A percentile compares a stretch with the other conserved stretches of the same genome.
Evolutionary conservation across 768 basidiomycete species (phyloP).

Genomic region (Leccinum barrowsii): DNA sequence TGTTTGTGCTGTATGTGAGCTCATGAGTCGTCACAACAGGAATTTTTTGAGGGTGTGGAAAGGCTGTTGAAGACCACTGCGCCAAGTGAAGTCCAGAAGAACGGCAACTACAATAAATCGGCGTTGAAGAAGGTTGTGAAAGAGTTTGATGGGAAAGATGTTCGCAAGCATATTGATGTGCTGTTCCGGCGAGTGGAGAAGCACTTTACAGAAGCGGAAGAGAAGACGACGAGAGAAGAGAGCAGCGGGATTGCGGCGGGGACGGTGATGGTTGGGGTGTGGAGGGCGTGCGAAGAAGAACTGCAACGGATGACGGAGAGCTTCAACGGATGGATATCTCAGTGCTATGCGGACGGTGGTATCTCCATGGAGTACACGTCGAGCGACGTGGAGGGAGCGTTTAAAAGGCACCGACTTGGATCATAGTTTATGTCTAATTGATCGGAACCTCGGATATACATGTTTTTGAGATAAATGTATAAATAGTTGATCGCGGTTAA

Average conservation of each 20-base stretch:
- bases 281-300: slow-evolving; percentile 89
- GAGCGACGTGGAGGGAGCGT: slow-evolving; percentile 74
- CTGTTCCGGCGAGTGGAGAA: slow-evolving; percentile 92
- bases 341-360: slow-evolving; percentile 77
- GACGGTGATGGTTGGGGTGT: slow-evolving; percentile 76
- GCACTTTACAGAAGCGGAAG: slow-evolving; percentile 85
- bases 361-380: slow-evolving; percentile 69
- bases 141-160: slow-evolving; percentile 83
- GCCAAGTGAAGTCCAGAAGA: slow-evolving; percentile 71
- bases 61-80: slow-evolving; percentile 79
- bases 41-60: slow-evolving; percentile 92
- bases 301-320: slow-evolving; percentile 67
- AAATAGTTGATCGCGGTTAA: background rate
- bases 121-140: slow-evolving; percentile 82
- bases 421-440: slow-evolving; percentile 15
- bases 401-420: slow-evolving; percentile 57
- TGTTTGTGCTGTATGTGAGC: background rate
- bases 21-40: slow-evolving; percentile 44
- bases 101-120: slow-evolving; percentile 69
- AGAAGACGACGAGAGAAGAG: slow-evolving; percentile 55
- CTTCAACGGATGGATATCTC: slow-evolving; percentile 63
- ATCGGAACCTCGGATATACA: slow-evolving; percentile 6
- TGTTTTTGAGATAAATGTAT: slow-evolving; percentile 6
- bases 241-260: slow-evolving; percentile 53
- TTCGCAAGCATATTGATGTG: slow-evolving; percentile 83